Conservation (phyloP, 257 asterid genomes). For the Przewalskia tangutica region DNA sequence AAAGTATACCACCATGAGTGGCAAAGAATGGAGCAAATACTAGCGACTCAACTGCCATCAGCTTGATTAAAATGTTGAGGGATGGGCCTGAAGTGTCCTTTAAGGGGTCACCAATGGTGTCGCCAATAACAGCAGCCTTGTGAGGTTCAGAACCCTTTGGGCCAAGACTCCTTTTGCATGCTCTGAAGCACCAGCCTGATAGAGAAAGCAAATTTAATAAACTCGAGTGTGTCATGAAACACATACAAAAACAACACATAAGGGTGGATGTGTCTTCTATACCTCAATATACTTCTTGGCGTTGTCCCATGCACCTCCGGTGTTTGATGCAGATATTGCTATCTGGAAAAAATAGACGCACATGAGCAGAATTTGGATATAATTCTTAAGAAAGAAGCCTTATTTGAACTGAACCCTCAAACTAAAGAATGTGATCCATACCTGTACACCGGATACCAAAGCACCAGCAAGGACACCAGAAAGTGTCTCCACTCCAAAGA, state of each 20-base stretch:
- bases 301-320: constrained; percentile 51
- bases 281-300: constrained; percentile 47
- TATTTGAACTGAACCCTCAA: not conserved
- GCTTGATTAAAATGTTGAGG: constrained; percentile 41
- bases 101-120: constrained; percentile 42
- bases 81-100: constrained; percentile 49
- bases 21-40: constrained; percentile 47
- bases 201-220: not conserved
- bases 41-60: constrained; percentile 43
- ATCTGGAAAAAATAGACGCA: constrained; percentile 10
- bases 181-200: constrained; percentile 45
- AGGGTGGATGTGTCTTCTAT: not conserved
- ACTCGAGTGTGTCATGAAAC: not conserved
- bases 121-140: constrained; percentile 49
- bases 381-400: not conserved
- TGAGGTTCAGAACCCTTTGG: constrained; percentile 47
- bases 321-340: constrained; percentile 45
- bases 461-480: constrained; percentile 90
- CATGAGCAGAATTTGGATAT: not conserved
- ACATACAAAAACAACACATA: not conserved
- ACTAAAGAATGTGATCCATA: constrained; percentile 5
- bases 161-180: constrained; percentile 32
- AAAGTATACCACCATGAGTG: constrained; percentile 36
- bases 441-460: constrained; percentile 93
- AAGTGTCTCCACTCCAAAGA: constrained; percentile 86